Evolutionary conservation across 768 basidiomycete species (phyloP), one percentile per base, ranked within the genome.

Genomic region (Tylopilus vinaceipallidus): DNA sequence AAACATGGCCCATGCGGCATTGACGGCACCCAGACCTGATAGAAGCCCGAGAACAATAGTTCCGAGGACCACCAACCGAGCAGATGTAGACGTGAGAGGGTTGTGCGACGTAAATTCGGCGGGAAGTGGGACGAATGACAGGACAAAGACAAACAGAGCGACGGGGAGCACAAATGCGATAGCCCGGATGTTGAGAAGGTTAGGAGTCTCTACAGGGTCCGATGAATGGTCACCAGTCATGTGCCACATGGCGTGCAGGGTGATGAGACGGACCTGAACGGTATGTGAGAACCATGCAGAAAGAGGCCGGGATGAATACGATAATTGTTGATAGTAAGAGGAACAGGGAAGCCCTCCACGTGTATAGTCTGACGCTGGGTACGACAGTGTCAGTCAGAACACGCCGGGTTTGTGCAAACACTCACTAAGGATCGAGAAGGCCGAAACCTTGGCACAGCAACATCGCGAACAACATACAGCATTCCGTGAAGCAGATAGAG

Each of bases 1-100:
- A 57, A 67, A 62, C 41, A 47, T 45, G 9, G 57, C 69, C 86
- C 87, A 88, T 0, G 81, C 77, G 39, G 79, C 83, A 54, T 76
- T 82, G 41, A 87, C 73, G 3, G 88, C 84, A 54, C 89, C 89
- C 53, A 89, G 86, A 0, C 91, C 91, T 1, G 90, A 89, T 6
- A 93, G 73, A 3, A 83, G 62, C 6, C 91, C 91, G n/a, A 93
- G 81, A 48, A 91, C 78, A 26, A 84, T 73, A 0, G 85, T 91
- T 3, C 91, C 91, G 19, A 92, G 67, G 17, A 91, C 85, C 17
- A 86, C 79, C 13, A 91, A 74, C 11, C 89, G 79, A 3, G 85
- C 72, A 2, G 84, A 71, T 1, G 77, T 72, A 1, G 80, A 70
- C 9, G 76, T 77, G 22, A 77, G 69, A 2, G 71, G 61, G 45